These are phyloP conservation scores for Lignosus rhinocerotis DNA, from an alignment of 1,284 basidiomycete genomes.

Conservation along the genomic window DNA sequence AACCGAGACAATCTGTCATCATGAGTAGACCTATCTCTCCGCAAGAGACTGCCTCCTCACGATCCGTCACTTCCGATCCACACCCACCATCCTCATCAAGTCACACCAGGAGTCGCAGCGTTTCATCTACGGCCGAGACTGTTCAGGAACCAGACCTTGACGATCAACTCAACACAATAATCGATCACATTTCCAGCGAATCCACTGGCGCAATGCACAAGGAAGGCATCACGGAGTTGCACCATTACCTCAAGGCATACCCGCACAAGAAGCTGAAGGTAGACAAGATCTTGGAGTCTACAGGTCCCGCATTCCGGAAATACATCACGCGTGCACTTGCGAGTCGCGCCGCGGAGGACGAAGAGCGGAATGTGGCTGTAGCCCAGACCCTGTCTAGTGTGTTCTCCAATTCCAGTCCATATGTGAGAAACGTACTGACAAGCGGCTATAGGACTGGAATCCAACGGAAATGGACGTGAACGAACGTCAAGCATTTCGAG, in stretches of 20 bases:
- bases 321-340: constrained; percentile 83
- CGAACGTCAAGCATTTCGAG: constrained; percentile 23
- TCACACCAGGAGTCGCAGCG: constrained; percentile 65
- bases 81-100: constrained; percentile 57
- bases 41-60: constrained; percentile 49
- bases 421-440: constrained; percentile 6
- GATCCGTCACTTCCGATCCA: constrained; percentile 51
- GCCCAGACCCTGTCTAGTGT: constrained; percentile 76
- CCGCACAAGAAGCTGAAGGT: constrained; percentile 87
- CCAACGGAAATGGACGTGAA: constrained; percentile 44
- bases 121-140: constrained; percentile 55
- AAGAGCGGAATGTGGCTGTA: constrained; percentile 75
- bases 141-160: constrained; percentile 79
- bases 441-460: constrained; percentile 28
- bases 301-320: constrained; percentile 80
- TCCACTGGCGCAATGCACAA: constrained; percentile 81
- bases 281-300: constrained; percentile 81
- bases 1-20: constrained; percentile 46
- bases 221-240: constrained; percentile 94
- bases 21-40: constrained; percentile 67
- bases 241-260: constrained; percentile 91
- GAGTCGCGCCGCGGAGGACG: constrained; percentile 82
- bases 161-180: constrained; percentile 79
- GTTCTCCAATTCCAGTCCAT: constrained; percentile 30
- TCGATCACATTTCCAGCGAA: constrained; percentile 88